These are phyloP conservation scores for Dendrocalamus latiflorus DNA, from an alignment of 202 grass and related monocot genomes.

Conservation along the genomic window DNA sequence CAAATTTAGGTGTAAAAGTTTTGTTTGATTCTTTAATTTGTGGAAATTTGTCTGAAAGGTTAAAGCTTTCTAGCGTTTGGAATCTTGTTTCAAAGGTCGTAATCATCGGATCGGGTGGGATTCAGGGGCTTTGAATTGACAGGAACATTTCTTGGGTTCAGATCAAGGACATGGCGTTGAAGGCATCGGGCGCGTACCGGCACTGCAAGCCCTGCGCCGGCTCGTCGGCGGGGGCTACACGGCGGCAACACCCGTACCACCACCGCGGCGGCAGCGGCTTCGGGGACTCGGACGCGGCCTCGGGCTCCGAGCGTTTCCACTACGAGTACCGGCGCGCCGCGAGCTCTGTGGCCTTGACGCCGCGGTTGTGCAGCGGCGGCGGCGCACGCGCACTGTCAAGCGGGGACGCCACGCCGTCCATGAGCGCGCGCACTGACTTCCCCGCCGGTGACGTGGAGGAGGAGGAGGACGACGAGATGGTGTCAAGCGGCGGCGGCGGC, in stretches of 20 bases:
- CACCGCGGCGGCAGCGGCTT: conserved; percentile 39
- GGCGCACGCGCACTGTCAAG: conserved; percentile 25
- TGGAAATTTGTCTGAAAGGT: background rate
- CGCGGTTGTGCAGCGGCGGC: conserved; percentile 16
- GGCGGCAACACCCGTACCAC: conserved; percentile 47
- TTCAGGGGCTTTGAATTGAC: background rate
- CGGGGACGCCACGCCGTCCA: conserved; percentile 57
- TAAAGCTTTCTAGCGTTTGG: background rate
- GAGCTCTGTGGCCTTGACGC: conserved; percentile 48
- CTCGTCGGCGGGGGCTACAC: conserved; percentile 27
- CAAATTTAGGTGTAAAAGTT: background rate
- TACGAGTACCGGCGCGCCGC: conserved; percentile 55
- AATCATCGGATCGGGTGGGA: conserved; percentile 27
- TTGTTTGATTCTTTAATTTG: background rate
- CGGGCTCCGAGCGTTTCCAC: conserved; percentile 58
- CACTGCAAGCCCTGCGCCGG: conserved; percentile 74
- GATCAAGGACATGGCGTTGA: conserved; percentile 82
- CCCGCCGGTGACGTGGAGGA: conserved; percentile 31
- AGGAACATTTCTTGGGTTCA: conserved; percentile 18
- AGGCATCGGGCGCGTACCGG: conserved; percentile 69
- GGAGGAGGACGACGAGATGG: conserved; percentile 30
- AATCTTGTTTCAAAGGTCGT: conserved; percentile 8
- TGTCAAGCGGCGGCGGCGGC: conserved; percentile 16
- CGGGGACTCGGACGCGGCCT: conserved; percentile 42
- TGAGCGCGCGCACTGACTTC: conserved; percentile 58